Evolutionary conservation across 164 flowering plant genomes (phyloP).

Genomic region (Vitis riparia): DNA sequence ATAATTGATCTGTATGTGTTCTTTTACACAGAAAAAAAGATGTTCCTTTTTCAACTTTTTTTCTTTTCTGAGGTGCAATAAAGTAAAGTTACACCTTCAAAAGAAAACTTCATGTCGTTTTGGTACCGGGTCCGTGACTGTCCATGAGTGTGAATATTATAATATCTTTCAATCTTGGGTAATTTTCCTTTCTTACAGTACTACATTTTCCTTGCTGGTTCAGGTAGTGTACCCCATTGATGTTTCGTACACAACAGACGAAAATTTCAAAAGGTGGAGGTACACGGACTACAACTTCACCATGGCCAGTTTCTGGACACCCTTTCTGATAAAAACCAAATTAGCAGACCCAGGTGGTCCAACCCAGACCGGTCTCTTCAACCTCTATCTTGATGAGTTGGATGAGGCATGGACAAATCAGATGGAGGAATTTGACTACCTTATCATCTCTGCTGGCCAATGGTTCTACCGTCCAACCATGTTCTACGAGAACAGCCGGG

Average conservation of each 20-base stretch:
- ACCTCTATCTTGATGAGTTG: conserved; percentile 45
- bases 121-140: too few relatives aligned
- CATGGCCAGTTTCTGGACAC: conserved; percentile 39
- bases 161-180: too few relatives aligned
- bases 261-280: conserved; percentile 42
- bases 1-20: too few relatives aligned
- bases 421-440: conserved; percentile 50
- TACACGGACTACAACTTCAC: conserved; percentile 49
- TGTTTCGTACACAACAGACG: conserved; percentile 35
- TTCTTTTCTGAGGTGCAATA: too few relatives aligned
- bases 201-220: neutral
- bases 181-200: neutral
- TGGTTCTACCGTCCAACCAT: conserved; percentile 59
- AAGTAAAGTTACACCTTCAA: too few relatives aligned
- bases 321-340: conserved; percentile 30
- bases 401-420: conserved; percentile 42
- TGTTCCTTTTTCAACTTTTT: too few relatives aligned
- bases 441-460: conserved; percentile 62
- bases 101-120: too few relatives aligned
- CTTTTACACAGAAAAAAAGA: too few relatives aligned
- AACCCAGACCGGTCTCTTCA: conserved; percentile 39
- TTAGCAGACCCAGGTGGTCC: conserved; percentile 38
- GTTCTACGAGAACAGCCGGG: conserved; percentile 37
- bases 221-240: conserved; percentile 64
- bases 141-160: too few relatives aligned